Base-by-base conservation (phyloP, 768 basidiomycete species). In the Phylloporus sp. region DNA sequence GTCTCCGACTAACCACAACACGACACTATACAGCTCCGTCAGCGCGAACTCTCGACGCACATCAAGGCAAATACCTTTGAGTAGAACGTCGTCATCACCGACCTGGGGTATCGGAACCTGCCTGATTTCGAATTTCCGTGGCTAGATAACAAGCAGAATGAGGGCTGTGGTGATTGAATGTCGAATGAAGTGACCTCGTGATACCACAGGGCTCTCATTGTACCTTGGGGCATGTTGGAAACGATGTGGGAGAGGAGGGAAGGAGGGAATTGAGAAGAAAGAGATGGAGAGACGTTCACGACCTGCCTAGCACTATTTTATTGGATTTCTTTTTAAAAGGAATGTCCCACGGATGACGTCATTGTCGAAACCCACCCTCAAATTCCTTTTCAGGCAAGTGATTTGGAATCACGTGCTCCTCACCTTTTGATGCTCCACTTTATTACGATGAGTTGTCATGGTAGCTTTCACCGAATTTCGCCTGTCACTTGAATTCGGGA, bases 151-250 rank as follows among this genome's bases (percentile, higher is more conserved):
- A 46, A 39, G 6, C n/a, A 45, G 38, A 18, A 39, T 67, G 39
- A 58, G 55, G 58, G 28, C 11, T 20, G 45, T 4, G 45, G 39
- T 49, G 23, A 22, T 43, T 15, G 26, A 15, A n/a, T 10, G 29
- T 40, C 18, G 40, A 18, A 63, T 6, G 53, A 6, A 3, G 72
- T 36, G 58, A 88, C 87, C 55, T 75, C 75, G 61, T 77, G 77
- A 72, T 88, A 91, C 73, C 79, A 88, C 58, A 88, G 70, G 16
- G 88, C 88, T 69, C 81, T 80, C 88, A 91, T 90, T 23, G 74
- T 80, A 70, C 77, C 80, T 66, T 81, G 64, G 45, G 78, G 73
- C 80, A 82, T 82, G 62, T 40, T 59, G 55, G 43, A 11, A 38
- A 27, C 3, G 35, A 46, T 32, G 49, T 26, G 38, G 35, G 31